Percentiles rank a stretch among this genome's conserved stretches.
Conservation (phyloP, 192 early-diverging fungal species). For the Neocallimastix lanati region DNA sequence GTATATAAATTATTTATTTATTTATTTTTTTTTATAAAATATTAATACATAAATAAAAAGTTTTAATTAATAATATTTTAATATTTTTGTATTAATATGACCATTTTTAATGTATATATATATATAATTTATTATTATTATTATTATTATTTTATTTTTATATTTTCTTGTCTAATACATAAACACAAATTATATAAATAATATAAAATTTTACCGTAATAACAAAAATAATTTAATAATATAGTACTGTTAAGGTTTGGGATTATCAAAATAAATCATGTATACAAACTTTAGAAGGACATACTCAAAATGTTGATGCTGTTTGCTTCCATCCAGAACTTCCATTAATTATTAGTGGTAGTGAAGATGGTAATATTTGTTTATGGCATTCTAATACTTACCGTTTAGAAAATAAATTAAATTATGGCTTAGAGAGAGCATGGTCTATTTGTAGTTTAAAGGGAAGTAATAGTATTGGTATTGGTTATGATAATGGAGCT, state of each 20-base stretch:
- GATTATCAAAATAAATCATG: slow-evolving; percentile 99
- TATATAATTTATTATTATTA: too few species aligned
- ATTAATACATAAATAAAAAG: too few species aligned
- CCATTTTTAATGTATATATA: too few species aligned
- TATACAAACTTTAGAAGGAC: slow-evolving; percentile 95
- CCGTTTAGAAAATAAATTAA: slow-evolving; percentile 85
- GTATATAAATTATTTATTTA: slow-evolving; percentile 8
- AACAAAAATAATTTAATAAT: too few species aligned
- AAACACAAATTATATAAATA: too few species aligned
- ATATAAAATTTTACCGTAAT: too few species aligned
- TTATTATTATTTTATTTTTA: too few species aligned
- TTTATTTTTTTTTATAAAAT: too few species aligned
- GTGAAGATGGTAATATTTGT: slow-evolving; percentile 84
- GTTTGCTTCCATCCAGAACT: slow-evolving; percentile 83
- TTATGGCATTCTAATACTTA: slow-evolving; percentile 97
- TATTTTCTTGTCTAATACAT: too few species aligned
- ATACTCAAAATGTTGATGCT: slow-evolving; percentile 80
- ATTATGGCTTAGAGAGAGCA: slow-evolving; percentile 93
- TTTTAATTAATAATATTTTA: too few species aligned
- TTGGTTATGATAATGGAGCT: slow-evolving; percentile 90
- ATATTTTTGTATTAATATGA: too few species aligned
- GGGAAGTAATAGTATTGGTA: slow-evolving; percentile 75
- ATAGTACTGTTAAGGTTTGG: slow-evolving; percentile 99
- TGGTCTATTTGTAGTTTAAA: slow-evolving; percentile 78
- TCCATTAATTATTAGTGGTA: slow-evolving; percentile 87